Base-by-base conservation (phyloP, 2,329 filamentous ascomycete genomes). In the Ascosphaera pollenicola region DNA sequence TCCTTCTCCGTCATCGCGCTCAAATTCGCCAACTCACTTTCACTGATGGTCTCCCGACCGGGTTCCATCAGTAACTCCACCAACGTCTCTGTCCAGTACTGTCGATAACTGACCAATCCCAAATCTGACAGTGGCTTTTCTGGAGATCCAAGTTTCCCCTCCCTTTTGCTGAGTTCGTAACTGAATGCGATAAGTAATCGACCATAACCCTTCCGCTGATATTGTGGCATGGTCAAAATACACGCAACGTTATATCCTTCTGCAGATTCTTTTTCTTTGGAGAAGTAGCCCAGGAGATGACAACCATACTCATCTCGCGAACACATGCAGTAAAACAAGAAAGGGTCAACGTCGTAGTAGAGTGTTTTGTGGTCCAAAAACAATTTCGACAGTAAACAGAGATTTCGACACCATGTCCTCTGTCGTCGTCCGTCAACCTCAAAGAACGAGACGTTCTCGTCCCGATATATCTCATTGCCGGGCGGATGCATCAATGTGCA, bases 221-320 rank as follows among this genome's bases (percentile, higher is more conserved):
- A 95, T 54, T 98, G 91, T 0, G 89, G 89, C 3, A 98, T 66
- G 0, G 89, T 98, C 42, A 98, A 65, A 54, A 98, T 98, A 69
- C 91, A 98, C 3, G 89, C 91, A 24, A 98, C 78, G 53, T 98
- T 98, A 68, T 95, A 98, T 21, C 81, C 83, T 50, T 98, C 91
- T 0, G 84, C 84, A 31, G 79, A 87, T 58, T 98, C 89, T 49
- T 98, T 98, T 57, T 98, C 89, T 55, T 98, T 98, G 41, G 81
- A 92, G 51, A 98, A 98, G 54, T 98, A 98, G n/a, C 89, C 89
- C 18, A 95, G 87, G 48, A 98, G 89, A 54, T 94, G 89, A 53
- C 89, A 94, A 15, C 87, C 87, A 15, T 78, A 71, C 41, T 89
- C 78, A 51, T 94, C 81, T 48, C 85, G 87, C 49, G 93, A 89